Evolutionary conservation across 2,329 filamentous ascomycete species (phyloP), one percentile per base, ranked within the genome.

Genomic region (Arthrocladium fulminans): DNA sequence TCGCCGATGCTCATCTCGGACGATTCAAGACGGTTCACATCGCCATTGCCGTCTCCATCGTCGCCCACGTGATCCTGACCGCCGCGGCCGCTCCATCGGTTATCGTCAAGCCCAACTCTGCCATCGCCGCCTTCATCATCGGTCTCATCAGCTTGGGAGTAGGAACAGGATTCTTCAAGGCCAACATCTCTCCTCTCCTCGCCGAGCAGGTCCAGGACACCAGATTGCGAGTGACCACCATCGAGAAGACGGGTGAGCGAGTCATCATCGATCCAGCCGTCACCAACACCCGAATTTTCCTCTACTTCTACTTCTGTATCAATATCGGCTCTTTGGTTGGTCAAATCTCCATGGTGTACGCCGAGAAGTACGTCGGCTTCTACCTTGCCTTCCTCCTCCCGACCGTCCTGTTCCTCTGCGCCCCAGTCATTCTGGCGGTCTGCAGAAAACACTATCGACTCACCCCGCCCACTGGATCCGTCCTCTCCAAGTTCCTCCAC

Each of bases 151-250:
- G 88, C 59, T 77, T 88, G 61, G 83, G 83, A 19, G 65, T 86
- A 25, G 85, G 85, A 38, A 86, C 83, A 1, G 85, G 85, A 53
- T 83, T 85, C 59, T 88, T 89, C 76, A 89, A 89, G 71, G 77
- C 82, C 54, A 89, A 88, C 60, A 51, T 57, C 19, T 44, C 51
- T 17, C 54, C 54, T 7, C 43, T 53, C n/a, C 77, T 87, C 48
- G 82, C 82, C 17, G 83, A 87, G 59, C 83, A 87, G 64, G 82
- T 83, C 62, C 72, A 71, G 27, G 75, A 79, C 49, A 73, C 70
- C 3, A 75, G 72, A 51, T 74, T 80, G 54, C 74, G 72, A 43
- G 73, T 86, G 47, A 70, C 76, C 55, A 74, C 71, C 2, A 20
- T 45, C 32, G 67, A 71, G 34, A 65, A 72, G 38, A 72, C 67